Percentiles rank a stretch among this genome's conserved stretches.
These are phyloP conservation scores for Cryptococcus floricola DNA, from an alignment of 1,284 basidiomycete genomes.

Conservation along the genomic window DNA sequence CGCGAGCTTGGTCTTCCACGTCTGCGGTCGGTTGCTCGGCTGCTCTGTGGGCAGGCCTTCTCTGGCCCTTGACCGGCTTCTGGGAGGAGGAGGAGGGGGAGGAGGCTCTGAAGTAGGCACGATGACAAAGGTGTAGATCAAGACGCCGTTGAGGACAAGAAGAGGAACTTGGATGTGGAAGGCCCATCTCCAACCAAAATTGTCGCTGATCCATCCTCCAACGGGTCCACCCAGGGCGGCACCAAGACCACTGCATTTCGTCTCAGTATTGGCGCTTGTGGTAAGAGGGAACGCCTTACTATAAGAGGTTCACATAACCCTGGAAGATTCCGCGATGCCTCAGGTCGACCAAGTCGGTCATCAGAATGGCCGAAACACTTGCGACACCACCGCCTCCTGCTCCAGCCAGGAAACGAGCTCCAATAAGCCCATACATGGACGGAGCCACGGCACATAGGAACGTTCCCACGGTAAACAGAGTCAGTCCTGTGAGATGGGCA, in stretches of 20 bases:
- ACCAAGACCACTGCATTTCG: slow-evolving; percentile 9
- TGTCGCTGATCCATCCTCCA: slow-evolving; percentile 80
- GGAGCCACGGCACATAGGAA: slow-evolving; percentile 73
- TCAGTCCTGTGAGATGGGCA: slow-evolving; percentile 63
- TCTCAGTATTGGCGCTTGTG: too few relatives aligned
- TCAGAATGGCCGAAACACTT: slow-evolving; percentile 37
- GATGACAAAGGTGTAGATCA: slow-evolving; percentile 15
- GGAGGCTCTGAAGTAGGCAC: slow-evolving; percentile 4
- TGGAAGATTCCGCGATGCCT: slow-evolving; percentile 82
- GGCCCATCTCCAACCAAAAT: slow-evolving; percentile 63
- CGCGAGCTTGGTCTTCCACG: slow-evolving; percentile 60
- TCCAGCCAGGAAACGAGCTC: slow-evolving; percentile 72
- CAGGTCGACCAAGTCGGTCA: slow-evolving; percentile 60
- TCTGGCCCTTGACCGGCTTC: background rate
- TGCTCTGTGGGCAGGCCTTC: background rate
- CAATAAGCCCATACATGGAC: slow-evolving; percentile 75
- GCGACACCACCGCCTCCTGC: slow-evolving; percentile 63
- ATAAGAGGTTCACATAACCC: slow-evolving; percentile 75
- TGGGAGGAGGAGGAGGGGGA: background rate
- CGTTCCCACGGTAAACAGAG: slow-evolving; percentile 76
- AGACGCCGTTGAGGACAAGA: slow-evolving; percentile 13
- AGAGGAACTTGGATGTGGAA: slow-evolving; percentile 61
- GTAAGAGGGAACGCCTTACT: background rate
- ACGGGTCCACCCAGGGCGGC: slow-evolving; percentile 62
- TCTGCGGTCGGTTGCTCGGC: background rate